Evolutionary conservation across 352 stramenopile species (phyloP), one percentile per base, ranked within the genome.

Genomic region (Thraustotheca clavata): DNA sequence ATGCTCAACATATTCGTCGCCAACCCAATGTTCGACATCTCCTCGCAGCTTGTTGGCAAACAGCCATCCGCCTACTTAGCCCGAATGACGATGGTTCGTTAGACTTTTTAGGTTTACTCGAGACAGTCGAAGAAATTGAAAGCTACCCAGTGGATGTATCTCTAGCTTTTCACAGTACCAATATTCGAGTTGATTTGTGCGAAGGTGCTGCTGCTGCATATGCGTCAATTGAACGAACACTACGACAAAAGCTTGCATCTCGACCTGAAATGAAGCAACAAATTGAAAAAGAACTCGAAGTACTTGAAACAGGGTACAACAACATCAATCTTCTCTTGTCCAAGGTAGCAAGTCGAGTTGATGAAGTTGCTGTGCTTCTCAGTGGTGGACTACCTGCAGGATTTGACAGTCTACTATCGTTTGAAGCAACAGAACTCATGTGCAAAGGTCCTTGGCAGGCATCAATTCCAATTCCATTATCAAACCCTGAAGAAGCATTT

Each of bases 121-220:
- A 73, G 60, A 1, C 59, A 70, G 60, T 91, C 12, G 79, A 80
- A 31, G 72, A 84, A n/a, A 65, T 91, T 6, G 75, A 85, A 41
- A 72, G 77, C 29, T 91, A 84, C 40, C 81, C 79, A 2, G 81
- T 91, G 18, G 74, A 91, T 29, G 63, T 88, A 29, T 88, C 76
- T 4, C 67, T 91, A 34, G 82, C 77, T n/a, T 62, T 91, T 3
- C 69, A 80, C 0, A 79, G 87, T 60, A 62, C 86, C 31, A 89
- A 76, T 3, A 79, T 84, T 40, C 77, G 78, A 1, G 66, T 91
- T 4, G 78, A 91, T 50, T 39, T 91, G 34, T 81, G 76, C 36
- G 78, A 60, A 36, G 60, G 12, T 18, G 29, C 46, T 20, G 60
- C 46, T 16, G 60, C 49, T 9, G 48, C 60, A 2, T 83, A 88